Evolutionary conservation across 306 rosid genomes (phyloP).

Genomic region (Cicer cuneatum): DNA sequence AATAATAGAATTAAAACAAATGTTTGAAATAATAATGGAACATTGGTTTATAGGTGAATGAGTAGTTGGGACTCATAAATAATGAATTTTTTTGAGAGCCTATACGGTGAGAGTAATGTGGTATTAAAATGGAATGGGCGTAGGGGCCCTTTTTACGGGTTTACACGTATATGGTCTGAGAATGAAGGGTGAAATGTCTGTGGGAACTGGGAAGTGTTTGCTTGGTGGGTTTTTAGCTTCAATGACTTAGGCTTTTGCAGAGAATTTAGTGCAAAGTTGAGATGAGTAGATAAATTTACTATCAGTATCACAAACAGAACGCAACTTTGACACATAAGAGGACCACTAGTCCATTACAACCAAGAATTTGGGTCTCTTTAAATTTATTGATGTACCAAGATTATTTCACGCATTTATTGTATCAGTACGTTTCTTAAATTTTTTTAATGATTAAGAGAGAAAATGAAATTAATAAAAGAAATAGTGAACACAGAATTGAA

Average conservation of each 20-base stretch:
- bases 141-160: conserved; percentile 1
- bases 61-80: conserved; percentile 51
- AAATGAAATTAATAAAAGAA: too few species aligned
- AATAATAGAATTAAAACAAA: too few species aligned
- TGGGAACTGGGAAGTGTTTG: conserved; percentile 15
- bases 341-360: background rate
- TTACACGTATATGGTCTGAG: conserved; percentile 3
- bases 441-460: too few species aligned
- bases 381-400: conserved; percentile 5
- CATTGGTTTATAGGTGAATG: conserved; percentile 41
- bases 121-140: background rate
- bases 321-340: background rate
- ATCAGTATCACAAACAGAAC: background rate
- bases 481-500: too few species aligned
- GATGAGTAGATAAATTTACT: conserved; percentile 8
- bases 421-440: too few species aligned
- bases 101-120: background rate
- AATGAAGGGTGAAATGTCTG: background rate
- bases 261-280: background rate
- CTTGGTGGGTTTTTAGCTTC: conserved; percentile 4
- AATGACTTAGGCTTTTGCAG: background rate
- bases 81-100: conserved; percentile 34
- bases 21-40: conserved; percentile 38
- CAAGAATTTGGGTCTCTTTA: background rate
- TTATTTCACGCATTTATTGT: conserved; percentile 2